Evolutionary conservation across 2,329 filamentous ascomycete genomes (phyloP).

Genomic region (Colletotrichum gloeosporioides): DNA sequence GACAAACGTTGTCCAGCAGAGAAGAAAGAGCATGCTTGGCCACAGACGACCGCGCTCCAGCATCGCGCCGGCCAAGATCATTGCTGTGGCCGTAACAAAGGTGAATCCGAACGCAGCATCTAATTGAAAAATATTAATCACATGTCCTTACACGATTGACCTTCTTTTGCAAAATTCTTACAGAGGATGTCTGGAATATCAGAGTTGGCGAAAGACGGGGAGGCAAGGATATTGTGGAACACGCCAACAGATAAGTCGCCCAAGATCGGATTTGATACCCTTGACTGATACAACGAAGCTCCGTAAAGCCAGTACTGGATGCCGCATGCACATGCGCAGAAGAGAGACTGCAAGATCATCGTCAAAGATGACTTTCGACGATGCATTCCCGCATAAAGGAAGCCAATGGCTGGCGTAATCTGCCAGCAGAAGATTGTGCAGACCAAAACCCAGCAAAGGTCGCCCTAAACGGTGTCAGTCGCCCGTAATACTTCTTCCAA

Average conservation of each 20-base stretch:
- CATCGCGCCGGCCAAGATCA: constrained; percentile 44
- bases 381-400: constrained; percentile 43
- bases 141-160: neutral
- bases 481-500: neutral
- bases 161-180: neutral
- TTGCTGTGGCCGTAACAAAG: constrained; percentile 42
- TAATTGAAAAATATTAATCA: neutral
- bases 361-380: constrained; percentile 44
- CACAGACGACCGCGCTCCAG: constrained; percentile 39
- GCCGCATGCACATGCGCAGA: constrained; percentile 48
- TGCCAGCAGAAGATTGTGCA: constrained; percentile 42
- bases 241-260: constrained; percentile 40
- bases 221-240: constrained; percentile 40
- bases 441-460: constrained; percentile 48
- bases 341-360: constrained; percentile 52
- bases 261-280: constrained; percentile 37
- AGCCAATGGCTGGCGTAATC: constrained; percentile 44
- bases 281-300: constrained; percentile 46
- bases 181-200: constrained; percentile 42
- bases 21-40: constrained; percentile 65
- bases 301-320: constrained; percentile 55
- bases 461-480: constrained; percentile 32
- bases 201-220: constrained; percentile 39
- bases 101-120: constrained; percentile 41
- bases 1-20: constrained; percentile 69